Evolutionary conservation across 2,329 filamentous ascomycete species (phyloP), one percentile per base, ranked within the genome.

Genomic region (Corinectria fuckeliana): DNA sequence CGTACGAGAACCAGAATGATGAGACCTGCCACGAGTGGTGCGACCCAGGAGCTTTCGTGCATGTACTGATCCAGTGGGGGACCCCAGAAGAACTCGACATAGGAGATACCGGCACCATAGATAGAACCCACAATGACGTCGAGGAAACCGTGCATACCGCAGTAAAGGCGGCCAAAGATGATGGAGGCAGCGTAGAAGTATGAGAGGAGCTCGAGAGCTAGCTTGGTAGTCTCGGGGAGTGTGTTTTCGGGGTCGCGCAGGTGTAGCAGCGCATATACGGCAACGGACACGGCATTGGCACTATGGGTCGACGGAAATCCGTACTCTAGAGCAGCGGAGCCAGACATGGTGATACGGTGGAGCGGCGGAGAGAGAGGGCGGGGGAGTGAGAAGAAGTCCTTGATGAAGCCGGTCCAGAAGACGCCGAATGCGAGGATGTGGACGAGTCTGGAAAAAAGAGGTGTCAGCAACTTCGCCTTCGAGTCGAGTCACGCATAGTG

Each of bases 261-360:
- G 45, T 88, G 81, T 54, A 93, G 83, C 7, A 98, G 80, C 26
- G 85, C 88, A 74, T 97, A 97, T 5, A 96, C 85, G 32, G 93
- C 92, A 14, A 98, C 94, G 0, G 94, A 97, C 6, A 98, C 91
- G 2, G 95, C 95, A 75, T 99, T 99, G 48, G 95, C 95, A 13
- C 93, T 97, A 75, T 99, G 95, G 0, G 95, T 98, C 8, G 93
- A 97, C 0, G 95, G 95, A 69, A 98, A 98, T 18, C 95, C 95
- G 74, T 99, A 99, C 74, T 99, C 95, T 54, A 99, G 85, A 9
- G 94, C 93, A 3, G 92, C 93, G 5, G 92, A 97, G 3, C 93
- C 93, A 50, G 94, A 98, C 93, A 97, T 97, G 66, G 93, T 97
- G 74, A 99, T 98, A 52, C 95, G 88, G 60, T 96, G 89, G 14